phyloP scores from a whole-genome alignment of 2,329 filamentous ascomycete genomes.

The Ceratocystis huliohia region DNA sequence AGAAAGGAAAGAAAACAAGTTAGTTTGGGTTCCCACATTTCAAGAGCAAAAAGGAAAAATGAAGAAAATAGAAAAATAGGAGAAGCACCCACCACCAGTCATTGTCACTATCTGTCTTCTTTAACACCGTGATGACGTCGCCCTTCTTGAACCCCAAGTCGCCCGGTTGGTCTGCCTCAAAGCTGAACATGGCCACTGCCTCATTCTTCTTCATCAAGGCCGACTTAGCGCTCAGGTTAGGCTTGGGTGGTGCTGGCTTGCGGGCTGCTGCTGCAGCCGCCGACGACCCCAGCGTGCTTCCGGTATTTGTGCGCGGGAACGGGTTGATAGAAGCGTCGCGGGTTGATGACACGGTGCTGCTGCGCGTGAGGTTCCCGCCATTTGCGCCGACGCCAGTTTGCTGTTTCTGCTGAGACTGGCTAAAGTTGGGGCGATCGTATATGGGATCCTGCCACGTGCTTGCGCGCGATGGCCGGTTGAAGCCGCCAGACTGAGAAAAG shows the following conservation, averaged over 20 bases:
- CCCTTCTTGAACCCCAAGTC: conserved; percentile 96
- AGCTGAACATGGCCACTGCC: conserved; percentile 82
- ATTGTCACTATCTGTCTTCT: conserved; percentile 84
- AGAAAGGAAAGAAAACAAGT: background rate
- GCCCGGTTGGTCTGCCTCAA: conserved; percentile 84
- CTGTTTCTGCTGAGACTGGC: background rate
- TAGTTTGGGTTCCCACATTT: conserved; percentile 17
- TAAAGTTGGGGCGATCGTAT: conserved; percentile 41
- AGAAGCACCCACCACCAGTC: conserved; percentile 69
- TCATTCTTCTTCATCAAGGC: conserved; percentile 55
- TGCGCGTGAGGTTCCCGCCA: conserved; percentile 27
- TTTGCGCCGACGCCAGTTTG: conserved; percentile 1
- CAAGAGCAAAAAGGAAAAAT: background rate
- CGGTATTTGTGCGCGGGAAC: conserved; percentile 17
- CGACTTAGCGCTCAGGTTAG: conserved; percentile 56
- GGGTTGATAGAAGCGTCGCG: conserved; percentile 13
- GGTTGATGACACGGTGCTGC: conserved; percentile 38
- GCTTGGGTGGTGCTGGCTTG: conserved; percentile 78
- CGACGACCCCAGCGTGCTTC: conserved; percentile 11
- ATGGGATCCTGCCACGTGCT: conserved; percentile 65
- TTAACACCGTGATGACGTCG: conserved; percentile 85
- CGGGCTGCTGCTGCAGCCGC: conserved; percentile 37
- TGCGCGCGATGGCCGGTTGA: conserved; percentile 47
- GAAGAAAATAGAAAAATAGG: background rate
- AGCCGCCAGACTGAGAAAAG: conserved; percentile 33